These are phyloP conservation scores for Linnemannia hyalina DNA, from an alignment of 192 early-diverging fungal species.

Conservation along the genomic window DNA sequence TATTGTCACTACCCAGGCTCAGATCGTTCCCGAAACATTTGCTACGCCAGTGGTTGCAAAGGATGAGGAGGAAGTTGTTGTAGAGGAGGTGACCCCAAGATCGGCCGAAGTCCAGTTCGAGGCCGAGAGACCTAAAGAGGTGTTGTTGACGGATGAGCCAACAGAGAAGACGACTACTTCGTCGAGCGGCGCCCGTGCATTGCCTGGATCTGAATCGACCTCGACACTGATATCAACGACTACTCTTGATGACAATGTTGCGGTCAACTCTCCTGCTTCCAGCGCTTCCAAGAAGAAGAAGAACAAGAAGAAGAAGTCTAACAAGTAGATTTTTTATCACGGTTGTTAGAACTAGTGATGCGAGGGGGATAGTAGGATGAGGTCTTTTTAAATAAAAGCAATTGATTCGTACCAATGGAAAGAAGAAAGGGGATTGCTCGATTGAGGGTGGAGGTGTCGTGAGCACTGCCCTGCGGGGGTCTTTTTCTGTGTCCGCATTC, in stretches of 20 bases:
- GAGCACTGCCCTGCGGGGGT: too few relatives aligned
- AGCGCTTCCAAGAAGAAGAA: constrained; percentile 38
- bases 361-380: background rate
- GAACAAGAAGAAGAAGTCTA: constrained; percentile 52
- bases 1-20: background rate
- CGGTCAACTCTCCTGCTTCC: constrained; percentile 4
- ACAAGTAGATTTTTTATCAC: constrained; percentile 20
- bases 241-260: background rate
- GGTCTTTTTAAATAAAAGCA: background rate
- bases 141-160: background rate
- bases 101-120: background rate
- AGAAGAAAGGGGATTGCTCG: too few relatives aligned
- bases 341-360: background rate
- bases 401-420: too few relatives aligned
- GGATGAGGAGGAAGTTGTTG: background rate
- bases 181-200: background rate
- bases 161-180: background rate
- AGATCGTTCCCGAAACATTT: background rate
- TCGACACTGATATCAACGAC: constrained; percentile 11
- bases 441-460: too few relatives aligned
- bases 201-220: constrained; percentile 11
- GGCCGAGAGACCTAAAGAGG: background rate
- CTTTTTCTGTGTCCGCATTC: too few relatives aligned
- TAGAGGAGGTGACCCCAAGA: background rate
- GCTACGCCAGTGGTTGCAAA: background rate